Percentiles rank a stretch among this genome's conserved stretches.
Conservation (phyloP, 2,329 filamentous ascomycete genomes). For the Fusarium tupiense region DNA sequence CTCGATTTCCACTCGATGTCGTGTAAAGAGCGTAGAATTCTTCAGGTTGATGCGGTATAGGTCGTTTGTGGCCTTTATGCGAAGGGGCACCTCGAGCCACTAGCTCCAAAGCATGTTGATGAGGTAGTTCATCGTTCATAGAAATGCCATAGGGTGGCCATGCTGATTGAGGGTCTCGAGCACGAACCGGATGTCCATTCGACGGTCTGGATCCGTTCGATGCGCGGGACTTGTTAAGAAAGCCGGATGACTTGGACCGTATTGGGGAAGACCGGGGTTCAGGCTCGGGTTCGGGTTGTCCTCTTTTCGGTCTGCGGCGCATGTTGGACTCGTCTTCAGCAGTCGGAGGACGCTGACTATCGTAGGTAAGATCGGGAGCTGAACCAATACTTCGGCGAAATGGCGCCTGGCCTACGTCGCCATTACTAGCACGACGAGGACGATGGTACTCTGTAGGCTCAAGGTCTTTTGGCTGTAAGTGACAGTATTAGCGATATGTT, state of each 20-base stretch:
- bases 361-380: constrained; percentile 47
- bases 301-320: constrained; percentile 55
- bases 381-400: constrained; percentile 47
- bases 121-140: constrained; percentile 60
- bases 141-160: constrained; percentile 68
- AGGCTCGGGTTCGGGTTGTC: constrained; percentile 46
- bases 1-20: constrained; percentile 56
- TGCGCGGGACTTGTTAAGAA: constrained; percentile 26
- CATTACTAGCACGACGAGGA: constrained; percentile 34
- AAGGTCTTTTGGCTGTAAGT: constrained; percentile 24
- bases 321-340: constrained; percentile 38
- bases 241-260: constrained; percentile 27
- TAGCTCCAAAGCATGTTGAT: constrained; percentile 65
- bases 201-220: constrained; percentile 25
- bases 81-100: constrained; percentile 67
- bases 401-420: constrained; percentile 12
- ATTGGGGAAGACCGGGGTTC: constrained; percentile 27
- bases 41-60: constrained; percentile 65
- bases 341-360: constrained; percentile 29
- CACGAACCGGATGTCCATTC: constrained; percentile 33
- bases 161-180: constrained; percentile 53
- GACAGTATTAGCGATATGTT: constrained; percentile 13
- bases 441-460: constrained; percentile 33
- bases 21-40: constrained; percentile 66
- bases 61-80: constrained; percentile 63